Base-by-base conservation (phyloP, 179 eudicot species). In the Silene vulgaris region DNA sequence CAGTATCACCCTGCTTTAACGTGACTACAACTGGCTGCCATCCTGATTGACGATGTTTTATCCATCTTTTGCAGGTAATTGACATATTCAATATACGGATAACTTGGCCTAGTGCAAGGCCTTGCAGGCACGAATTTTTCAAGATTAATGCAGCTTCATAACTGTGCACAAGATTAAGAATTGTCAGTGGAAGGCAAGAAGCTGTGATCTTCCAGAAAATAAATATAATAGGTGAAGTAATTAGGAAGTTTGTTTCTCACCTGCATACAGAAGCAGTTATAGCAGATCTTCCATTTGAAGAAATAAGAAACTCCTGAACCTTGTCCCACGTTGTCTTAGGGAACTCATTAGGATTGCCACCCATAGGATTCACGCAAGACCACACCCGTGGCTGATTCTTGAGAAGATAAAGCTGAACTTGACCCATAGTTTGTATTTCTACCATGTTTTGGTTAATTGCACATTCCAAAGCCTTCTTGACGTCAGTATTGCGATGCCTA, bases 131-230 rank as follows among this genome's bases (percentile, higher is more conserved):
- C 72, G 76, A 82, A 59, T 79, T 84, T 86, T 87, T 92, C 83
- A 94, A 77, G 69, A 87, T 77, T 62, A 82, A 77, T 26, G 95
- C 98, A 69, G 96, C 97, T 87, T 94, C 96, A 77, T 88, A 92
- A 85, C 98, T 93, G 81, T 43, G 62, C 20, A 73, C 16, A 23
- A 76, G 4, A 30, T 35, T 11, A 35, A 67, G 68, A 19, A 65
- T 20, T 16, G 29, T 68, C 12, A 68, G 72, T 40, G 52, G 54
- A 40, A 68, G 67, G 56, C 72, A 3, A 5, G 57, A 43, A 43
- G 30, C 8, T 9, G 1, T 3, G 14, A 69, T 43, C n/a, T 20
- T 70, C 60, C 60, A 70, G 4, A 21, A 52, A 28, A 66, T 28
- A 20, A 32, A 13, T 11, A 26, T 60, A 3, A 26, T 30, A 14